Conservation (phyloP, 2,329 filamentous ascomycete species). For the Phyllosticta paracitricarpa region DNA sequence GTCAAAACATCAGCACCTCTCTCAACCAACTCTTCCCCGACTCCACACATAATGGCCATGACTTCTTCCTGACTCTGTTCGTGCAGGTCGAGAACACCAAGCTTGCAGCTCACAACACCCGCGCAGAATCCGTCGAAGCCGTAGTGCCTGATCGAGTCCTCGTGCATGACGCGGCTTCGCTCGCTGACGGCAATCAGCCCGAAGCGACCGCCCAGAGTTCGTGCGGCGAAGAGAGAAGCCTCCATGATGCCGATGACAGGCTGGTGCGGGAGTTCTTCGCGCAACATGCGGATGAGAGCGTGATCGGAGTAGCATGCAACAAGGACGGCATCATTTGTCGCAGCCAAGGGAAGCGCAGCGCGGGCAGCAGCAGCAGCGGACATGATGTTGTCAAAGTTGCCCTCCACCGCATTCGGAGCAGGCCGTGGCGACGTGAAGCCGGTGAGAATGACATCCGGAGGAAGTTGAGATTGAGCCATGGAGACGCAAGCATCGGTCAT, state of each 20-base stretch:
- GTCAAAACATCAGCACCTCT: slow-evolving; percentile 34
- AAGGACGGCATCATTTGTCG: slow-evolving; percentile 37
- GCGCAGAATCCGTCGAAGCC: slow-evolving; percentile 34
- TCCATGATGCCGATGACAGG: slow-evolving; percentile 44
- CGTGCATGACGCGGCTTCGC: slow-evolving; percentile 31
- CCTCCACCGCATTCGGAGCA: slow-evolving; percentile 43
- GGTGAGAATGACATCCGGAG: slow-evolving; percentile 37
- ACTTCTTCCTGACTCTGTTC: slow-evolving; percentile 30
- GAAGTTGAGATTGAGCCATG: slow-evolving; percentile 34
- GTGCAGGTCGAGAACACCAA: slow-evolving; percentile 38
- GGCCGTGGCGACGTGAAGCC: slow-evolving; percentile 42
- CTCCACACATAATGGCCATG: slow-evolving; percentile 28
- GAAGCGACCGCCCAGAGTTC: slow-evolving; percentile 39
- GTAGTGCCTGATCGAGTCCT: slow-evolving; percentile 32
- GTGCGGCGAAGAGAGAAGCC: slow-evolving; percentile 38
- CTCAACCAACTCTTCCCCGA: slow-evolving; percentile 30
- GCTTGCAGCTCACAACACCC: slow-evolving; percentile 32
- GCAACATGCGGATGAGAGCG: slow-evolving; percentile 36
- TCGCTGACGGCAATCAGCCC: slow-evolving; percentile 35
- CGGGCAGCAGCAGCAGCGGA: slow-evolving; percentile 40
- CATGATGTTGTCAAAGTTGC: slow-evolving; percentile 40
- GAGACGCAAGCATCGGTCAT: slow-evolving; percentile 41
- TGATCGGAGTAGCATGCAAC: slow-evolving; percentile 42
- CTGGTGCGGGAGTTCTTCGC: slow-evolving; percentile 33
- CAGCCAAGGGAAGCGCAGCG: slow-evolving; percentile 34